Conservation (phyloP, 306 rosid species). For the Erythrophleum fordii region DNA sequence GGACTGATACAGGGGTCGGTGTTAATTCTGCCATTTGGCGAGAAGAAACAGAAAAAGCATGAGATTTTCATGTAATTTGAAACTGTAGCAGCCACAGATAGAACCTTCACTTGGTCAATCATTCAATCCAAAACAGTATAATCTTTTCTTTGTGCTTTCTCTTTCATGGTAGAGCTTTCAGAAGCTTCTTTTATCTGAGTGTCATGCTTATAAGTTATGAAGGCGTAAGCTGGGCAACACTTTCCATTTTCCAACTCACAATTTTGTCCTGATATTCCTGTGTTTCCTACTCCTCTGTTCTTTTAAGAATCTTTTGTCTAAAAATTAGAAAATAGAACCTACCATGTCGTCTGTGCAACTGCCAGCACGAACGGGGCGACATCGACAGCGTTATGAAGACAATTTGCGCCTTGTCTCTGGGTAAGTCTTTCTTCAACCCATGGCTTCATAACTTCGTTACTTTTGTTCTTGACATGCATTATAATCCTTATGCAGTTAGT, state of each 20-base stretch:
- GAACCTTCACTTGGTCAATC: not conserved
- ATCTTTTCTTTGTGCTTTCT: not conserved
- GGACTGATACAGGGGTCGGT: not conserved
- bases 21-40: not conserved
- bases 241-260: not conserved
- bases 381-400: constrained; percentile 56
- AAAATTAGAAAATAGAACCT: not conserved
- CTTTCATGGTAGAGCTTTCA: not conserved
- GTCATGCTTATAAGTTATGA: not conserved
- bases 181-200: not conserved
- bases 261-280: not conserved
- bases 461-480: not conserved
- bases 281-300: not conserved
- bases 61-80: not conserved
- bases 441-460: not conserved
- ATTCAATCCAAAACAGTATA: not conserved
- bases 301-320: not conserved
- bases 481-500: not conserved
- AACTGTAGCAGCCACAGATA: not conserved
- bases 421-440: constrained; percentile 33
- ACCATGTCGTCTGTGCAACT: constrained; percentile 41
- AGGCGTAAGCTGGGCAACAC: not conserved
- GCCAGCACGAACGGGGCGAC: constrained; percentile 58
- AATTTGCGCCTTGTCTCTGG: constrained; percentile 67
- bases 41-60: not conserved